These are phyloP conservation scores for Trapa incisa DNA, from an alignment of 345 rosid species.

Conservation along the genomic window DNA sequence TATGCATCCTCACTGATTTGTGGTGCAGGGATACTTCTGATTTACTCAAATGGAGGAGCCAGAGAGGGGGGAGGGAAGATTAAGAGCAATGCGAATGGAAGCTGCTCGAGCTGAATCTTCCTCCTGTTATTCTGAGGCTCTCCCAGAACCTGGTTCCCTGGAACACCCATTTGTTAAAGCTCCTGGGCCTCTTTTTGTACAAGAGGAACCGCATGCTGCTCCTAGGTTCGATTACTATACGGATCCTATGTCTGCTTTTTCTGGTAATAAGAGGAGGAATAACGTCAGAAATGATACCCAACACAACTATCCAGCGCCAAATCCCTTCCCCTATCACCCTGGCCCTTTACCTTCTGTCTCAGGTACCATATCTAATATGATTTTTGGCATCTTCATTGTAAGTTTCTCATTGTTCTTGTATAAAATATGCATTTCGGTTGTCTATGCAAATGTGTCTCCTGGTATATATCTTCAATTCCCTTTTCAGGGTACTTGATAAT, in stretches of 20 bases:
- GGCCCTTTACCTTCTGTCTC: neutral
- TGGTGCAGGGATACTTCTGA: neutral
- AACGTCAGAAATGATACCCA: constrained; percentile 15
- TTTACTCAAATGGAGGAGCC: constrained; percentile 54
- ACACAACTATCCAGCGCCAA: constrained; percentile 13
- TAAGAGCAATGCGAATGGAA: constrained; percentile 62
- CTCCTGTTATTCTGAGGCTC: constrained; percentile 18
- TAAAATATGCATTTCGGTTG: neutral
- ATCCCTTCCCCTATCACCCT: neutral
- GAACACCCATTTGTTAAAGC: constrained; percentile 54
- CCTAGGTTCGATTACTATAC: constrained; percentile 69
- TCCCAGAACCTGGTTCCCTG: constrained; percentile 26
- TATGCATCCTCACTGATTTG: neutral
- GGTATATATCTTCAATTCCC: neutral
- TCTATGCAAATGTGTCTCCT: neutral
- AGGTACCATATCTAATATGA: neutral
- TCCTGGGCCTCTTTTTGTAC: constrained; percentile 13
- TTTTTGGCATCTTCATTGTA: neutral
- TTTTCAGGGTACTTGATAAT: too few relatives aligned
- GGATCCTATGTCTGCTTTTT: constrained; percentile 68
- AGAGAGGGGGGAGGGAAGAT: constrained; percentile 55
- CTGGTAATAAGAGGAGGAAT: constrained; percentile 36
- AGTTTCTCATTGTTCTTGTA: neutral
- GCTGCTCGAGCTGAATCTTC: constrained; percentile 38
- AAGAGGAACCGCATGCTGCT: constrained; percentile 20